Conservation (phyloP, 148 eudicot genomes). For the Tetragonia tetragonoides region DNA sequence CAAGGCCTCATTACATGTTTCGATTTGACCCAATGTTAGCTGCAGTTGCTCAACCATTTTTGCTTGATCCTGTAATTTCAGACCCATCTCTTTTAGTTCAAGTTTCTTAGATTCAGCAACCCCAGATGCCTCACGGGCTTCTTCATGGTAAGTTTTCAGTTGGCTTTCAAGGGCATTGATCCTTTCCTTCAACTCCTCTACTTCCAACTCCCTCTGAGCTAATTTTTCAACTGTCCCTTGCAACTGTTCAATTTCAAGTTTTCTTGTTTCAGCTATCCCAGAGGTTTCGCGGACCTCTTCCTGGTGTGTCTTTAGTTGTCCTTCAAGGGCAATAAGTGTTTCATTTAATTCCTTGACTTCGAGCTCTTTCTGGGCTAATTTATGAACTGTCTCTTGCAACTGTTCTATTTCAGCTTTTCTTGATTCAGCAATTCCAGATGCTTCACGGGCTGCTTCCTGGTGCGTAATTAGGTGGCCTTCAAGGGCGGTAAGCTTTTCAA, state of each 20-base stretch:
- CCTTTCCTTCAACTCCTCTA: constrained; percentile 22
- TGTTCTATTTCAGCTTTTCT: constrained; percentile 51
- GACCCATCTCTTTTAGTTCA: constrained; percentile 18
- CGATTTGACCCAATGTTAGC: constrained; percentile 32
- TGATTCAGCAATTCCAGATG: constrained; percentile 40
- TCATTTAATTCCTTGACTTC: constrained; percentile 11
- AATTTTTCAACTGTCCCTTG: constrained; percentile 25
- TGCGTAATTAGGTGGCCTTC: constrained; percentile 26
- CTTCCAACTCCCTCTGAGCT: constrained; percentile 30
- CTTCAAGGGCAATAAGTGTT: constrained; percentile 11
- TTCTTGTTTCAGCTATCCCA: constrained; percentile 4
- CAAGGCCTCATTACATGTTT: constrained; percentile 49
- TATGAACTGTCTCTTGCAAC: constrained; percentile 32
- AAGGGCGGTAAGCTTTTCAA: constrained; percentile 23
- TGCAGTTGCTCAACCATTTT: constrained; percentile 30
- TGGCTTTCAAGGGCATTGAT: constrained; percentile 19
- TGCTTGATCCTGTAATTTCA: constrained; percentile 27
- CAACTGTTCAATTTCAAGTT: constrained; percentile 35
- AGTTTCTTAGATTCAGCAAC: constrained; percentile 31
- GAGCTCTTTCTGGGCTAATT: constrained; percentile 10
- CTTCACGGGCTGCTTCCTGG: constrained; percentile 32
- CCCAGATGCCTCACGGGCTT: constrained; percentile 13
- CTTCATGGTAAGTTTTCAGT: constrained; percentile 18
- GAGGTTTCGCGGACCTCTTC: constrained; percentile 14
- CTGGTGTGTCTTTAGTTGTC: neutral